phyloP scores from a whole-genome alignment of 176 grass and related monocot genomes.

The Carex littledalei region DNA sequence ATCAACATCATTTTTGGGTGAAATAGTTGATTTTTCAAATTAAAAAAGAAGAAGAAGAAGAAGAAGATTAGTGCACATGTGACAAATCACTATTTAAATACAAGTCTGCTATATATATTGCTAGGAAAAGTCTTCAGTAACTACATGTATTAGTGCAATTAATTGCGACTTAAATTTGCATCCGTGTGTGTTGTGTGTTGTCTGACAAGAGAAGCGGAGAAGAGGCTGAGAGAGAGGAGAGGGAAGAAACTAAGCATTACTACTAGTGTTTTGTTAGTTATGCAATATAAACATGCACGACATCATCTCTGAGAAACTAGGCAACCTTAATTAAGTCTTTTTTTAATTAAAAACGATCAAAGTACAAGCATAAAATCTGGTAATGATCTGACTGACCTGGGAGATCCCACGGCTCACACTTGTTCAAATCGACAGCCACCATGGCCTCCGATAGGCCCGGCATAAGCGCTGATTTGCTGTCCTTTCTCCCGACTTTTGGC shows the following conservation, averaged over 20 bases:
- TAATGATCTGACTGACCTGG: constrained; percentile 63
- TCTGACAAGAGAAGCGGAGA: background rate
- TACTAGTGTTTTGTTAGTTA: background rate
- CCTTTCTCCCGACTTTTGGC: constrained; percentile 42
- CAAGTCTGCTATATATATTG: background rate
- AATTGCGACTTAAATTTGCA: background rate
- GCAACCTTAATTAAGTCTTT: background rate
- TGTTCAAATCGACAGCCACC: constrained; percentile 88
- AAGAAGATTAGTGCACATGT: background rate
- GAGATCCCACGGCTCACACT: constrained; percentile 91
- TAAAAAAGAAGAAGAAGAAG: background rate
- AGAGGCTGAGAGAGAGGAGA: background rate
- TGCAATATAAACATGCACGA: background rate
- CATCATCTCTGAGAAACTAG: background rate
- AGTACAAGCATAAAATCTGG: background rate
- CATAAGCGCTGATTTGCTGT: constrained; percentile 26
- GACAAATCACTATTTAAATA: background rate
- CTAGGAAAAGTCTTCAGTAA: background rate
- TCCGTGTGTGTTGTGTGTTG: background rate
- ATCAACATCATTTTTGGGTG: background rate
- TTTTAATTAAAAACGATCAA: background rate
- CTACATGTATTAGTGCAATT: background rate
- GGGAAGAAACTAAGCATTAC: background rate
- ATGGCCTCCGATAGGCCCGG: constrained; percentile 34
- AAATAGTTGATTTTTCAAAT: background rate